Percentiles rank a stretch among this genome's conserved stretches.
Conservation (phyloP, 2,329 filamentous ascomycete species). For the Exophiala viscosa region DNA sequence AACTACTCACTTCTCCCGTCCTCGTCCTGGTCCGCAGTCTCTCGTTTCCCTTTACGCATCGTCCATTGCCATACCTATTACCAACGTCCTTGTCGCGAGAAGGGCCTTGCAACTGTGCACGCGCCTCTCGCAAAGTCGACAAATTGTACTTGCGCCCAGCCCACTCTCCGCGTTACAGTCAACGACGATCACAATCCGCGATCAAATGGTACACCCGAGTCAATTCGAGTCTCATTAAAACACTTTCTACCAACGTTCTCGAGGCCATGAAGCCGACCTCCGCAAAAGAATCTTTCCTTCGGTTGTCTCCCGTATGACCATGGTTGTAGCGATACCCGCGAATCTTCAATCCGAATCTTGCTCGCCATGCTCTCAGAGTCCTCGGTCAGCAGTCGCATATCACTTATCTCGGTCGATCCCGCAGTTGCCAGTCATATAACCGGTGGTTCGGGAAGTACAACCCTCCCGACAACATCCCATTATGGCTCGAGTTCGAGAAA, state of each 20-base stretch:
- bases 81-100: too few relatives aligned
- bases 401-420: slow-evolving; percentile 28
- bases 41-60: too few relatives aligned
- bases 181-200: background rate
- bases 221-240: background rate
- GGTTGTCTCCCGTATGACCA: slow-evolving; percentile 13
- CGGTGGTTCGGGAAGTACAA: slow-evolving; percentile 15
- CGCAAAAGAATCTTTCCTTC: background rate
- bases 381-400: slow-evolving; percentile 25
- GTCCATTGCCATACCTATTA: too few relatives aligned
- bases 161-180: too few relatives aligned
- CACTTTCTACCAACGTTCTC: background rate
- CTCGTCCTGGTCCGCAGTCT: too few relatives aligned
- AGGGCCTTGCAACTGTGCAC: too few relatives aligned
- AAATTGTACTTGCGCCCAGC: too few relatives aligned
- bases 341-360: slow-evolving; percentile 10
- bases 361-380: slow-evolving; percentile 22
- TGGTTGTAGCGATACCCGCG: slow-evolving; percentile 7
- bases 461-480: slow-evolving; percentile 18
- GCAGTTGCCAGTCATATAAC: slow-evolving; percentile 29
- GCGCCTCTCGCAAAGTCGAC: too few relatives aligned
- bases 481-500: slow-evolving; percentile 26
- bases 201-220: background rate
- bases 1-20: too few relatives aligned
- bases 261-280: slow-evolving; percentile 5